Base-by-base conservation (phyloP, 345 rosid species). In the Populus pruinosa region DNA sequence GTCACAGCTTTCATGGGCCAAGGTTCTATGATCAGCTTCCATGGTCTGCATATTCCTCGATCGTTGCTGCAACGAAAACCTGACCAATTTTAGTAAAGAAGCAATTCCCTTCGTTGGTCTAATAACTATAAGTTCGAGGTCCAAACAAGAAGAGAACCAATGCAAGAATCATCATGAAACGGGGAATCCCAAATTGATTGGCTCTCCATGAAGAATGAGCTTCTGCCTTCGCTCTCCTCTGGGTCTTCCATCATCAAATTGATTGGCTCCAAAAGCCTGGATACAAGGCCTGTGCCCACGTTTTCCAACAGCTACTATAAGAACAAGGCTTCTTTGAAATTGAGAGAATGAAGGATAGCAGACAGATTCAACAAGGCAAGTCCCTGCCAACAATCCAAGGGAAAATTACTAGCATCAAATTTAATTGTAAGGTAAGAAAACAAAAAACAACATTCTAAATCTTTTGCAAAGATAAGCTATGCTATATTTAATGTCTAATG, bases 331-430 rank as follows among this genome's bases (percentile, higher is more conserved):
- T 12, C 69, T 43, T 44, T 44, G 50, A 44, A 0, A 44, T 44
- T 43, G 5, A 38, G 38, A 64, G 56, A 70, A 63, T 69, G 61
- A 65, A 81, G 69, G 27, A 59, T 43, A n/a, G 83, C 80, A 27
- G 80, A 71, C 31, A 71, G 62, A 55, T 73, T 76, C 73, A 81
- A 67, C 80, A 76, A 67, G 50, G 66, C 77, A 29, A 76, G 80
- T 56, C 80, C 80, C 83, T 81, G 83, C 36, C 44, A 21, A 53
- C 62, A 16, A 29, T 31, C 50, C 17, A 44, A 64, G 5, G 44
- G 6, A 27, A 47, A 70, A 35, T 1, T 44, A 25, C 44, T 20
- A 68, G 23, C 44, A 12, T 5, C 9, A 64, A 64, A 8, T 23
- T 14, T 44, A 61, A 65, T 8, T 27, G 23, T 16, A 64, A 62